Conservation (phyloP, 2,329 filamentous ascomycete genomes). For the Cladophialophora chaetospira region DNA sequence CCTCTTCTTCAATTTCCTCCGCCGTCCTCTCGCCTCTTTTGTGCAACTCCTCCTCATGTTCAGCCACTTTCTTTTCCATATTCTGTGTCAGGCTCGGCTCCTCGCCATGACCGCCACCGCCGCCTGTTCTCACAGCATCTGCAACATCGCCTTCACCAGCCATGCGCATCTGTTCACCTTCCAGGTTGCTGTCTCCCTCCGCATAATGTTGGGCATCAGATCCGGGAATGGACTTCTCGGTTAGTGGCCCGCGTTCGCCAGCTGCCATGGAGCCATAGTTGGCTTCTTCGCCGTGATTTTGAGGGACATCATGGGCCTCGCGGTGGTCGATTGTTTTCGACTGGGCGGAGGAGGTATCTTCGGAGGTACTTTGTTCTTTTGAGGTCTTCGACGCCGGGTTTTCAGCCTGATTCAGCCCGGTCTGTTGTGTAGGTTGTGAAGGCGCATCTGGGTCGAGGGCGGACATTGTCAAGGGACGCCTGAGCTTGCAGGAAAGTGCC, state of each 20-base stretch:
- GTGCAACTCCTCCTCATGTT: constrained; percentile 30
- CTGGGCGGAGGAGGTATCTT: constrained; percentile 23
- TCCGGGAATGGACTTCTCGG: constrained; percentile 26
- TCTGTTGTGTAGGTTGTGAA: constrained; percentile 35
- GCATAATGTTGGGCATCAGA: constrained; percentile 27
- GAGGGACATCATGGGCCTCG: constrained; percentile 31
- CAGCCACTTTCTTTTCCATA: constrained; percentile 27
- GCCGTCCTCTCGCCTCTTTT: constrained; percentile 27
- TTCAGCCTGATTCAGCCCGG: constrained; percentile 33
- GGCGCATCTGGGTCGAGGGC: constrained; percentile 33
- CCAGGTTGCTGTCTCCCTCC: constrained; percentile 30
- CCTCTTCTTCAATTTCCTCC: constrained; percentile 27
- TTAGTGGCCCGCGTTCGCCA: constrained; percentile 29
- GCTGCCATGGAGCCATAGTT: constrained; percentile 31
- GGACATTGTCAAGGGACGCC: constrained; percentile 20
- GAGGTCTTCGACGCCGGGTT: constrained; percentile 36
- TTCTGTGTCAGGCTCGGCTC: constrained; percentile 26
- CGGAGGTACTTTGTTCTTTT: constrained; percentile 30
- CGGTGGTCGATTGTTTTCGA: constrained; percentile 31
- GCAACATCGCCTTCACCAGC: constrained; percentile 37
- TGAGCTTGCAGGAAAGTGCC: too few relatives aligned
- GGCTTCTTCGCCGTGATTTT: constrained; percentile 30
- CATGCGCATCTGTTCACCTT: constrained; percentile 38
- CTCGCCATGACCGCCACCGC: constrained; percentile 30
- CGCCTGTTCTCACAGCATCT: constrained; percentile 27